A percentile compares a stretch with the other conserved stretches of the same genome.
phyloP scores from a whole-genome alignment of 768 basidiomycete species.

The Exsudoporus frostii region DNA sequence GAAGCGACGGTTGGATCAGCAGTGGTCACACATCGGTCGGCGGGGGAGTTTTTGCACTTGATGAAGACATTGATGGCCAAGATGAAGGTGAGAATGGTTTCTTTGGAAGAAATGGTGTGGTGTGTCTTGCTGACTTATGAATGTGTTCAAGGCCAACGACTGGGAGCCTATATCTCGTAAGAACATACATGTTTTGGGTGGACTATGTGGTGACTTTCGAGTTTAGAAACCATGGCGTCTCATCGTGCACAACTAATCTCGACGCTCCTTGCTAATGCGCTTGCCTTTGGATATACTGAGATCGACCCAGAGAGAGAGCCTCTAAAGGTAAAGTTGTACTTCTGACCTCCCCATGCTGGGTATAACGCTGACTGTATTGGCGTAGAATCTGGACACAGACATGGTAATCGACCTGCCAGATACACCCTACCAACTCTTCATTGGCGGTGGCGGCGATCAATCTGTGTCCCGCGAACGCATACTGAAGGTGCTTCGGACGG shows the following conservation, averaged over 20 bases:
- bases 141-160: slow-evolving; percentile 47
- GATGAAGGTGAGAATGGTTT: slow-evolving; percentile 42
- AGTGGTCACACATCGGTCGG: slow-evolving; percentile 47
- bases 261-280: slow-evolving; percentile 43
- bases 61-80: slow-evolving; percentile 71
- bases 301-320: slow-evolving; percentile 44
- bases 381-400: slow-evolving; percentile 54
- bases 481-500: slow-evolving; percentile 11
- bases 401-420: slow-evolving; percentile 37
- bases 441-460: slow-evolving; percentile 19
- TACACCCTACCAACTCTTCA: slow-evolving; percentile 36
- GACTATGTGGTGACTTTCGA: background rate
- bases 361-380: background rate
- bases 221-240: slow-evolving; percentile 44
- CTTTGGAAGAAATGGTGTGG: background rate
- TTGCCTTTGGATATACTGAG: slow-evolving; percentile 47
- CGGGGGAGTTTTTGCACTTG: slow-evolving; percentile 52
- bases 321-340: slow-evolving; percentile 41
- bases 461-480: slow-evolving; percentile 13
- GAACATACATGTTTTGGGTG: slow-evolving; percentile 10
- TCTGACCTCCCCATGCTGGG: fast-evolving
- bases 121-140: background rate
- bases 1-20: slow-evolving; percentile 46
- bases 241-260: slow-evolving; percentile 46
- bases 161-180: slow-evolving; percentile 64